These are phyloP conservation scores for Barnettozyma hawaiiensis DNA, from an alignment of 1,139 yeast genomes.

Conservation along the genomic window DNA sequence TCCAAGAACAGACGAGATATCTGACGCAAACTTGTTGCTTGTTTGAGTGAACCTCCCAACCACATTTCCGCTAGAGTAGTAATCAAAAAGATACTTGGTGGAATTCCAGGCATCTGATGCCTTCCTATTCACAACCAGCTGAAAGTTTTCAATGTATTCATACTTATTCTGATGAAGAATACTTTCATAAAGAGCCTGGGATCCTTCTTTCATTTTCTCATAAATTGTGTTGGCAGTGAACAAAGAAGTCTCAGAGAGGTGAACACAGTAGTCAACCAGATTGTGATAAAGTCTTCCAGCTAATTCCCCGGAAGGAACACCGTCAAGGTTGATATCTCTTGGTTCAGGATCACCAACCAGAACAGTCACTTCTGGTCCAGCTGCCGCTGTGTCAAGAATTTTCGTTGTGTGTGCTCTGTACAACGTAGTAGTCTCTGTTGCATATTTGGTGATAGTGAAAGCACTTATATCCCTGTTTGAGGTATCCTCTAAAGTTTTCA, in stretches of 20 bases:
- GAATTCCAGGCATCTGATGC: neutral
- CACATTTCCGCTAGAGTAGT: too few relatives aligned
- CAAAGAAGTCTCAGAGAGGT: neutral
- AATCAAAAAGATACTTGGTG: neutral
- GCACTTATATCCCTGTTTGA: neutral
- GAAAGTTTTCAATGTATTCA: neutral
- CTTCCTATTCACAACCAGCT: neutral
- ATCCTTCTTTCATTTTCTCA: neutral
- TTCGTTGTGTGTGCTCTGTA: slow-evolving; percentile 8
- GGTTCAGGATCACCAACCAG: neutral
- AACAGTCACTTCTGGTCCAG: slow-evolving; percentile 2
- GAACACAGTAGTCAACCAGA: neutral
- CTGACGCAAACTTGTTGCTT: neutral
- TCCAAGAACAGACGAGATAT: neutral
- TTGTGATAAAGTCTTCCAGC: neutral
- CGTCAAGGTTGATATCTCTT: neutral
- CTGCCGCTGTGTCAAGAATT: neutral
- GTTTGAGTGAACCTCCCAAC: neutral
- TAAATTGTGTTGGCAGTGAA: neutral
- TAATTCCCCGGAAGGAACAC: neutral
- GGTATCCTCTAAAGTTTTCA: slow-evolving; percentile 5
- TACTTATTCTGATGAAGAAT: neutral
- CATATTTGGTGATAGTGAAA: slow-evolving; percentile 7
- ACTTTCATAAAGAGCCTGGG: neutral
- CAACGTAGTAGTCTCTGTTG: slow-evolving; percentile 16